Base-by-base conservation (phyloP, 108 stramenopile genomes). In the Heterococcus sp. region DNA sequence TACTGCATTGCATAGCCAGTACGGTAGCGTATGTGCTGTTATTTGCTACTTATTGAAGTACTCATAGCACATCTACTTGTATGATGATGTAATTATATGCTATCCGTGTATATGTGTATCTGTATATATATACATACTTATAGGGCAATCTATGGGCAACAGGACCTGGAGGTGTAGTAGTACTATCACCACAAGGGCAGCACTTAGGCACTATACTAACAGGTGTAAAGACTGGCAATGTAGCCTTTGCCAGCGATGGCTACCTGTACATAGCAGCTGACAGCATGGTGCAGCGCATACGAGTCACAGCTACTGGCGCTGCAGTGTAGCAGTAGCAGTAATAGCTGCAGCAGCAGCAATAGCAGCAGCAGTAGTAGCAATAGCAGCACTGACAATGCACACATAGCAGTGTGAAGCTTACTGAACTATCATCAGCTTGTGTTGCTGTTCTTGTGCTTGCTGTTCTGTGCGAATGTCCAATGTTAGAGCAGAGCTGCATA, bases 141-240 rank as follows among this genome's bases (percentile, higher is more conserved):
- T 4, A 40, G 30, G 86, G 86, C 1, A 87, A 87, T 26, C 0
- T 87, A 3, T 87, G 68, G 14, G 85, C 85, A 1, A 33, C 85
- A 0, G 85, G 85, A 1, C 86, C 86, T n/a, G 86, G 86, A 26
- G 86, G 86, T 1, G 85, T 87, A 28, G 37, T 68, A 8, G 71
- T 87, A 3, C 0, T 87, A 28, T 84, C 85, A 14, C 83, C 86
- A 3, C 14, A 30, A 0, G 86, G 86, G 2, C 37, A 85, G 74
- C 81, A 81, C 35, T 69, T 86, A 29, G 86, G 86, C 8, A 83
- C 74, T 1, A 31, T 83, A 11, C 26, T 83, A 21, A 83, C 82
- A 2, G 82, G 82, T 35, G 69, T 78, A 11, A 65, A 68, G 3
- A 67, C 66, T 46, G 82, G 73, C 8, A 83, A 83, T 39, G 46